These are phyloP conservation scores for Phaffia tasmanica DNA, from an alignment of 768 basidiomycete genomes.

Conservation along the genomic window DNA sequence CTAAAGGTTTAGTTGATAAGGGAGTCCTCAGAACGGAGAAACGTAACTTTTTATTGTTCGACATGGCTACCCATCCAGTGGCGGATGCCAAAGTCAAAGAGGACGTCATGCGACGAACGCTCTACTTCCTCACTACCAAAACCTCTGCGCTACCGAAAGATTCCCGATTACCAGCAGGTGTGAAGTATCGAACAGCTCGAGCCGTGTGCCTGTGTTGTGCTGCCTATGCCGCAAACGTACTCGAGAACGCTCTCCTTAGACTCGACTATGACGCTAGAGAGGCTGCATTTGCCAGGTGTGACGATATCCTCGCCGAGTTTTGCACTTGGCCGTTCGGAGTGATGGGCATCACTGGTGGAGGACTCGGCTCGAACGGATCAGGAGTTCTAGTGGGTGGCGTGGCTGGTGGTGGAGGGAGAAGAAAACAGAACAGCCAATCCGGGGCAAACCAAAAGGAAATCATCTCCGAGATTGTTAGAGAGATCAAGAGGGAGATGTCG, in stretches of 20 bases:
- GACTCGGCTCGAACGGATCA: background rate
- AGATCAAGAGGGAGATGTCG: constrained; percentile 40
- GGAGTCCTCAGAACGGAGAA: constrained; percentile 98
- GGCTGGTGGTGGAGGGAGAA: constrained; percentile 20
- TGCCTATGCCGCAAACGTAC: constrained; percentile 85
- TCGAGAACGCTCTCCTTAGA: constrained; percentile 84
- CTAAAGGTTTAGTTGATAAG: constrained; percentile 95
- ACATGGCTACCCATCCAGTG: constrained; percentile 99
- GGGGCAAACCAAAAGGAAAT: constrained; percentile 34
- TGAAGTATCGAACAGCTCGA: constrained; percentile 66
- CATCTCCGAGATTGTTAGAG: constrained; percentile 40
- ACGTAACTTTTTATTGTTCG: constrained; percentile 94
- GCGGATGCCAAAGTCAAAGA: constrained; percentile 87
- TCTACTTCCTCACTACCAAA: constrained; percentile 66
- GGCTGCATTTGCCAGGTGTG: constrained; percentile 80
- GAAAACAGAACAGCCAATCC: background rate
- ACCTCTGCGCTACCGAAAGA: constrained; percentile 65
- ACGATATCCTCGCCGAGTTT: constrained; percentile 89
- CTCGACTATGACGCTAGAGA: constrained; percentile 88
- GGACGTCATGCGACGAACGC: constrained; percentile 61
- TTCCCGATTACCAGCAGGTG: constrained; percentile 54
- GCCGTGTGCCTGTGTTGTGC: constrained; percentile 80
- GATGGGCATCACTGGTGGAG: constrained; percentile 20
- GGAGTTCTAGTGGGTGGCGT: constrained; percentile 20
- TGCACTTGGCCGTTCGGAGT: constrained; percentile 72